A percentile compares a stretch with the other conserved stretches of the same genome.
Evolutionary conservation across 257 asterid species (phyloP).

Genomic region (Eustoma russellianum): DNA sequence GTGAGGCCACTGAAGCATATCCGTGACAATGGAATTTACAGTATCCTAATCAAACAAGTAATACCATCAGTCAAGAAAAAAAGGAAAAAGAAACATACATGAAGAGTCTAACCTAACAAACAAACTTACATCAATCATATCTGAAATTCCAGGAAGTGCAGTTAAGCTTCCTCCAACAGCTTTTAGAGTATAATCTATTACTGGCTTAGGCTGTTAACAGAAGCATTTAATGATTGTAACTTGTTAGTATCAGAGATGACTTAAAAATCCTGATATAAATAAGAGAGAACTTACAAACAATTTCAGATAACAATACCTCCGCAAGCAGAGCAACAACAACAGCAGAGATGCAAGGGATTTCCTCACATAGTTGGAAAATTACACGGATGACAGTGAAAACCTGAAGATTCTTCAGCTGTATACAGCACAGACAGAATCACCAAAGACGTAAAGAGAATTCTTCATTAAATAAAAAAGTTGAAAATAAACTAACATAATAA

Average conservation of each 20-base stretch:
- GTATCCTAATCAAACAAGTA: constrained; percentile 52
- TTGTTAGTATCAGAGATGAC: neutral
- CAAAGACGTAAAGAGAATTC: neutral
- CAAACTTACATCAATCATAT: constrained; percentile 87
- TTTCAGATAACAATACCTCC: constrained; percentile 42
- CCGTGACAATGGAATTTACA: constrained; percentile 69
- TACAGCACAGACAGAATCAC: neutral
- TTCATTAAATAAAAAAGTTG: too few relatives aligned
- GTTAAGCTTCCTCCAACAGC: constrained; percentile 98
- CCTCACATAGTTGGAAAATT: constrained; percentile 91
- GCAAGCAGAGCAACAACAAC: constrained; percentile 98
- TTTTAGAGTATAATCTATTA: constrained; percentile 84
- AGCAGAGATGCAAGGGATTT: constrained; percentile 97
- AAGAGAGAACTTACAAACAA: neutral
- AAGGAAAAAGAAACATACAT: neutral
- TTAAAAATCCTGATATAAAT: neutral
- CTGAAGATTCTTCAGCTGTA: constrained; percentile 96
- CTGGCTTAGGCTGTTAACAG: constrained; percentile 78
- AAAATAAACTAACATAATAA: too few relatives aligned
- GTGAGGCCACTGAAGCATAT: constrained; percentile 99
- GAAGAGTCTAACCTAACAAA: constrained; percentile 1
- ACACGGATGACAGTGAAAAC: constrained; percentile 93
- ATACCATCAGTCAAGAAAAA: constrained; percentile 20
- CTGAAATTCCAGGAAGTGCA: constrained; percentile 91
- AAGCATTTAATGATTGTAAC: constrained; percentile 3